phyloP scores from a whole-genome alignment of 345 rosid genomes.

The Bruguiera sexangula region DNA sequence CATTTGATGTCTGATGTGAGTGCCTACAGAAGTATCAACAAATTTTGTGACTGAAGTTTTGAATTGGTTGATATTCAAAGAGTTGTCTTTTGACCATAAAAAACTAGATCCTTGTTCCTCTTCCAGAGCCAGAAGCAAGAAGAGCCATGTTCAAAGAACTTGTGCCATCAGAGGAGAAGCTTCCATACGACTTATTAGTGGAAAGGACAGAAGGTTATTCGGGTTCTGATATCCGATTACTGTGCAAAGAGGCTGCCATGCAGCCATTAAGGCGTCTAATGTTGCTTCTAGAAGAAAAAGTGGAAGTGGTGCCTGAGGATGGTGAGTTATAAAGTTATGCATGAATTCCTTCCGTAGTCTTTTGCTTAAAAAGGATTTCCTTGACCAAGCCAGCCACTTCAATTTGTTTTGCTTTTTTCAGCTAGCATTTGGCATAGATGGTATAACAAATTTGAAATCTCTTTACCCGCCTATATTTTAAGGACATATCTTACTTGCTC shows the following conservation, averaged over 20 bases:
- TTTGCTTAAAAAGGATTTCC: no score
- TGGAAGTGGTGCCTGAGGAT: conserved; percentile 66
- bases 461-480: no score
- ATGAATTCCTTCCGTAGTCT: no score
- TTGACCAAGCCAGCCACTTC: no score
- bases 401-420: no score
- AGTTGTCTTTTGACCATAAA: conserved; percentile 36
- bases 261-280: conserved; percentile 84
- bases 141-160: conserved; percentile 88
- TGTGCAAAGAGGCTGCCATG: conserved; percentile 96
- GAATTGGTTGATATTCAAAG: background rate
- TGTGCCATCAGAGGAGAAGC: conserved; percentile 51
- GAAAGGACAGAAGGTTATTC: conserved; percentile 81
- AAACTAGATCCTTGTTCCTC: conserved; percentile 85
- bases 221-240: conserved; percentile 85
- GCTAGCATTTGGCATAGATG: no score
- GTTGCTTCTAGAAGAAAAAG: conserved; percentile 54
- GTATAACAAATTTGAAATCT: no score
- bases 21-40: background rate
- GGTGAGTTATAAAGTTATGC: conserved; percentile 39
- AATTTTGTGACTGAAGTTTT: background rate
- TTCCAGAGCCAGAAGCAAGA: conserved; percentile 95
- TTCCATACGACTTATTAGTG: conserved; percentile 72
- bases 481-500: no score
- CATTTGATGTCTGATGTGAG: background rate